phyloP scores from a whole-genome alignment of 805 yeast species.

The Cyberlindnera meyerae region DNA sequence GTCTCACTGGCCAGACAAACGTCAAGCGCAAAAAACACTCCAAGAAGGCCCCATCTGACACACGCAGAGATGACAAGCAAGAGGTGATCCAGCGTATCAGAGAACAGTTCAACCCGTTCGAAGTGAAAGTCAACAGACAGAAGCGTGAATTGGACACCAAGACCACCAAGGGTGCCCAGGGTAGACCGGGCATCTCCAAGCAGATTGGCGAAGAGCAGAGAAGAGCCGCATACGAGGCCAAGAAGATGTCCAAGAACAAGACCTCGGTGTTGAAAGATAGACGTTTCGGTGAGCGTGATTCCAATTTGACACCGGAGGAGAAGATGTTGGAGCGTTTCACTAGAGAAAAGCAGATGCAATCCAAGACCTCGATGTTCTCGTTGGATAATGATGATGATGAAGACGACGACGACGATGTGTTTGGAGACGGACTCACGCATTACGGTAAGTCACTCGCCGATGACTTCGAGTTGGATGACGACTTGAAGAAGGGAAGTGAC shows the following conservation, averaged over 20 bases:
- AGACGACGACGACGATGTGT: constrained; percentile 22
- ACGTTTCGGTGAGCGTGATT: constrained; percentile 86
- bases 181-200: constrained; percentile 65
- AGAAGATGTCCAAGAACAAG: constrained; percentile 57
- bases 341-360: constrained; percentile 67
- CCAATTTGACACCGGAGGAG: constrained; percentile 73
- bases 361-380: constrained; percentile 58
- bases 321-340: constrained; percentile 95
- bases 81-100: constrained; percentile 57
- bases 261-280: constrained; percentile 79
- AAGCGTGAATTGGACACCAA: constrained; percentile 56
- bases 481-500: constrained; percentile 28
- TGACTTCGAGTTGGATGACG: constrained; percentile 46
- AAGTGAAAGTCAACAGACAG: constrained; percentile 61
- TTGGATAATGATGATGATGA: constrained; percentile 49
- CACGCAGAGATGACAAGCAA: constrained; percentile 65
- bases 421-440: constrained; percentile 78
- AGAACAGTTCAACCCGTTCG: constrained; percentile 87
- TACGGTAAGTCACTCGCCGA: constrained; percentile 66
- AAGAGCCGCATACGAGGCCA: constrained; percentile 56
- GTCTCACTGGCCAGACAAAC: constrained; percentile 83
- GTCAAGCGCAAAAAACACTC: constrained; percentile 44
- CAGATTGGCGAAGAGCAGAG: constrained; percentile 66
- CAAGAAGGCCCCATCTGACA: constrained; percentile 54
- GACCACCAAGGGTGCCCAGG: constrained; percentile 44